Percentiles rank a stretch among this genome's conserved stretches.
These are phyloP conservation scores for Gilbertella persicaria DNA, from an alignment of 371 early-diverging fungal genomes.

Conservation along the genomic window DNA sequence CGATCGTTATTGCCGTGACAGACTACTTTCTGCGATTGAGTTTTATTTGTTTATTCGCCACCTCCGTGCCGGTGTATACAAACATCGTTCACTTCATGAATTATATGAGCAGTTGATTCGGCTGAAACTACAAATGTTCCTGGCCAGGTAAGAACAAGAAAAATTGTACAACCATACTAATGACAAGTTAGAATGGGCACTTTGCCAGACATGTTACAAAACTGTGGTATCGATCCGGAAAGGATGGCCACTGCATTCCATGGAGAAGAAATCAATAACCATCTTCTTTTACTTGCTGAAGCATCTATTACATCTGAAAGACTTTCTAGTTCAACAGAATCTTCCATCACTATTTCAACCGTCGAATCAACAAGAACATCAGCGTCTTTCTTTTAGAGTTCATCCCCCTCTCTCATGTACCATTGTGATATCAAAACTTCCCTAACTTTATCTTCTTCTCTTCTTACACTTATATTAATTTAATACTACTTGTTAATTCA, in stretches of 20 bases:
- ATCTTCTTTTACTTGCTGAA: constrained; percentile 8
- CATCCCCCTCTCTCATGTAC: no score
- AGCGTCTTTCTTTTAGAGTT: neutral
- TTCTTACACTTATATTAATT: no score
- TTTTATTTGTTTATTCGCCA: constrained; percentile 80
- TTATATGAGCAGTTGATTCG: constrained; percentile 66
- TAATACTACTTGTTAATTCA: no score
- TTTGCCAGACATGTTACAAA: constrained; percentile 26
- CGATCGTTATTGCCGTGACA: constrained; percentile 77
- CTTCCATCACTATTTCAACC: constrained; percentile 25
- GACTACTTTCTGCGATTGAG: constrained; percentile 74
- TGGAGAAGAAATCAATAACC: constrained; percentile 17
- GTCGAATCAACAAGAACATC: constrained; percentile 8
- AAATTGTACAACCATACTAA: neutral
- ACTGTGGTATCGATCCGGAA: constrained; percentile 25
- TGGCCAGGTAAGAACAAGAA: constrained; percentile 31
- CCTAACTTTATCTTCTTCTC: neutral
- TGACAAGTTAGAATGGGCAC: constrained; percentile 42
- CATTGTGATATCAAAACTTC: neutral
- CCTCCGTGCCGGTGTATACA: constrained; percentile 69
- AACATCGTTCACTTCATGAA: constrained; percentile 64
- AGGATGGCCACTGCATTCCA: constrained; percentile 24
- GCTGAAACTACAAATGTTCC: constrained; percentile 68
- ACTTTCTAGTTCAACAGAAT: constrained; percentile 31
- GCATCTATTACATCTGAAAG: constrained; percentile 13